Evolutionary conservation across 495 filamentous ascomycete species (phyloP).

Genomic region (Talaromyces trachyspermus): DNA sequence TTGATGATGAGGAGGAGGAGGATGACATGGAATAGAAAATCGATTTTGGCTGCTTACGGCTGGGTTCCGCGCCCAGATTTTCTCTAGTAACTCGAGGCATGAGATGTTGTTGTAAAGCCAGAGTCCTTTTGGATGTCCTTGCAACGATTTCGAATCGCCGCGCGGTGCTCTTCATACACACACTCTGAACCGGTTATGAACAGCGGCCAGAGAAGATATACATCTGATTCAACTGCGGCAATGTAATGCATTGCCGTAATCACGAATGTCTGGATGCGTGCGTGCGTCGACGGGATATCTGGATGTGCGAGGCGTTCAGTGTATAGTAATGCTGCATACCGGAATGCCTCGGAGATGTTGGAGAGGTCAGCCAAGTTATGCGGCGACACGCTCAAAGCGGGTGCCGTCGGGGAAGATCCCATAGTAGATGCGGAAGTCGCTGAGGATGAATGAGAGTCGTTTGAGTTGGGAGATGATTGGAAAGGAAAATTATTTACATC

Average conservation of each 20-base stretch:
- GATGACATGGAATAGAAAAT: neutral
- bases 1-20: no score
- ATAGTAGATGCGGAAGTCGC: slow-evolving; percentile 30
- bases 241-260: slow-evolving; percentile 75
- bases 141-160: slow-evolving; percentile 70
- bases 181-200: slow-evolving; percentile 90
- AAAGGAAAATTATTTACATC: slow-evolving; percentile 12
- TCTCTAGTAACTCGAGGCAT: slow-evolving; percentile 77
- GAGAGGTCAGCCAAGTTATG: slow-evolving; percentile 46
- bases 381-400: slow-evolving; percentile 20
- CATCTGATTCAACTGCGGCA: slow-evolving; percentile 68
- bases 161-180: slow-evolving; percentile 71
- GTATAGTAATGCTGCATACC: slow-evolving; percentile 83
- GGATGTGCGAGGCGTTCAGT: slow-evolving; percentile 82
- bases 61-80: slow-evolving; percentile 61
- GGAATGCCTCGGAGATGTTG: slow-evolving; percentile 79
- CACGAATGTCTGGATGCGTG: slow-evolving; percentile 78
- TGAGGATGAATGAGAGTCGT: slow-evolving; percentile 22
- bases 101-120: slow-evolving; percentile 90
- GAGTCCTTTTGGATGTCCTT: slow-evolving; percentile 78
- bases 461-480: slow-evolving; percentile 18
- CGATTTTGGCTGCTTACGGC: slow-evolving; percentile 3
- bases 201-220: slow-evolving; percentile 90
- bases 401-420: slow-evolving; percentile 24
- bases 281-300: slow-evolving; percentile 61